A percentile compares a stretch with the other conserved stretches of the same genome.
Conservation (phyloP, 768 basidiomycete genomes). For the Leccinum fibrillosum region DNA sequence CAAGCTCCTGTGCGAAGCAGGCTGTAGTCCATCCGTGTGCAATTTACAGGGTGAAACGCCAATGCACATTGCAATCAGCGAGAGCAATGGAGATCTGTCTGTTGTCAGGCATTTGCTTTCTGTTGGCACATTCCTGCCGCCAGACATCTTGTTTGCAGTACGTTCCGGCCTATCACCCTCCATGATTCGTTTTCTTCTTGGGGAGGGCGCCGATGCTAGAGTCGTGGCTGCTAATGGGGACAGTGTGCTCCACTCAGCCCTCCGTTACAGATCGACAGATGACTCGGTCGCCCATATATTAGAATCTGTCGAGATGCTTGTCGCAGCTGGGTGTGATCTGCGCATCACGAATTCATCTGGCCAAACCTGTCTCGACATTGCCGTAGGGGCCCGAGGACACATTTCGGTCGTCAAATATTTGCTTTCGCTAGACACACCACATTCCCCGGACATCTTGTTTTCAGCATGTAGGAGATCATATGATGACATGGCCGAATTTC, state of each 20-base stretch:
- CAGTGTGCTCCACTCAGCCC: not conserved
- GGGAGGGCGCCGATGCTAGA: not conserved
- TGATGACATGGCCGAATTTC: rapidly evolving
- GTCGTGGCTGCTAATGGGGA: not conserved
- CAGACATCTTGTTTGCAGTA: not conserved
- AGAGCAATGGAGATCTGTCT: rapidly evolving
- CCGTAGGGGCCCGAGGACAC: not conserved
- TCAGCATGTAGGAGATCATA: not conserved
- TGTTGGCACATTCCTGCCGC: not conserved
- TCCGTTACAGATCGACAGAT: rapidly evolving
- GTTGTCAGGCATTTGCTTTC: not conserved
- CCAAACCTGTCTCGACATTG: not conserved
- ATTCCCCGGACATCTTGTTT: not conserved
- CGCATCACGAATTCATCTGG: not conserved
- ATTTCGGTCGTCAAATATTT: not conserved
- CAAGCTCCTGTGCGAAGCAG: not conserved
- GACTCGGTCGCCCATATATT: rapidly evolving
- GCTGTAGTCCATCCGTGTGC: not conserved
- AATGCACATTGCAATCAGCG: not conserved
- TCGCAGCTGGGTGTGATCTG: not conserved
- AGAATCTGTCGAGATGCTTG: not conserved
- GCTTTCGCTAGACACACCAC: not conserved
- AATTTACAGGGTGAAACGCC: not conserved
- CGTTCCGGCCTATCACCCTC: not conserved
- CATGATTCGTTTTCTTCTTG: not conserved